Evolutionary conservation across 768 basidiomycete species (phyloP).

Genomic region (Amylocystis lapponica): DNA sequence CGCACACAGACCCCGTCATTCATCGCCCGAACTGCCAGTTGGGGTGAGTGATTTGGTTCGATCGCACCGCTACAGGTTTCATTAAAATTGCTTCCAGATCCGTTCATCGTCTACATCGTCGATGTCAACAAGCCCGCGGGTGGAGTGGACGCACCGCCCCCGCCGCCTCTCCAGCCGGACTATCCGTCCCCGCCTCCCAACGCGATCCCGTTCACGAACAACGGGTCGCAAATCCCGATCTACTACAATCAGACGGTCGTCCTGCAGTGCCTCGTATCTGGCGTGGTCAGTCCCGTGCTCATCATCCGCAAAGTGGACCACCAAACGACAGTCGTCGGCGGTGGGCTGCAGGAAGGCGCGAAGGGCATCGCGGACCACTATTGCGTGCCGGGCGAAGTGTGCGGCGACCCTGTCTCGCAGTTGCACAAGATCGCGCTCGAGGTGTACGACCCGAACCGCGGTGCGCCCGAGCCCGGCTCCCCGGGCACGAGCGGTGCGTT

Average conservation of each 20-base stretch:
- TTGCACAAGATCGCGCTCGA: constrained; percentile 95
- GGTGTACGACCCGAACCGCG: constrained; percentile 70
- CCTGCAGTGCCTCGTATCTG: constrained; percentile 89
- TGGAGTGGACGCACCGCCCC: constrained; percentile 70
- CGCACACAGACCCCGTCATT: constrained; percentile 78
- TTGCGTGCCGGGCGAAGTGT: constrained; percentile 79
- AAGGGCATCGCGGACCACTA: constrained; percentile 82
- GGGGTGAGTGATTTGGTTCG: constrained; percentile 57
- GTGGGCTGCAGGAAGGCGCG: constrained; percentile 82
- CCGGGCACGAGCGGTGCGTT: constrained; percentile 78
- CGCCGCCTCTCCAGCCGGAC: constrained; percentile 79
- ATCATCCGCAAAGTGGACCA: constrained; percentile 94
- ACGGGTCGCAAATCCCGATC: constrained; percentile 81
- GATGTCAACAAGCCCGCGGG: constrained; percentile 83
- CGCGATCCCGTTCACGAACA: constrained; percentile 79
- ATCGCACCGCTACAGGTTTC: background rate
- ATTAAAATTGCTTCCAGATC: constrained; percentile 43
- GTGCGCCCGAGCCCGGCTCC: constrained; percentile 68
- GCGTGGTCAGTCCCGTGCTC: constrained; percentile 87
- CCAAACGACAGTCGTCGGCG: constrained; percentile 84
- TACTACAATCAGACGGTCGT: constrained; percentile 98
- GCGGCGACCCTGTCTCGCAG: constrained; percentile 92
- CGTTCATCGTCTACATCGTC: constrained; percentile 96
- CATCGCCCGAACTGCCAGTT: constrained; percentile 83
- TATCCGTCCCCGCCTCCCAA: constrained; percentile 92